phyloP scores from a whole-genome alignment of 352 stramenopile genomes.

The Phytophthora constricta region DNA sequence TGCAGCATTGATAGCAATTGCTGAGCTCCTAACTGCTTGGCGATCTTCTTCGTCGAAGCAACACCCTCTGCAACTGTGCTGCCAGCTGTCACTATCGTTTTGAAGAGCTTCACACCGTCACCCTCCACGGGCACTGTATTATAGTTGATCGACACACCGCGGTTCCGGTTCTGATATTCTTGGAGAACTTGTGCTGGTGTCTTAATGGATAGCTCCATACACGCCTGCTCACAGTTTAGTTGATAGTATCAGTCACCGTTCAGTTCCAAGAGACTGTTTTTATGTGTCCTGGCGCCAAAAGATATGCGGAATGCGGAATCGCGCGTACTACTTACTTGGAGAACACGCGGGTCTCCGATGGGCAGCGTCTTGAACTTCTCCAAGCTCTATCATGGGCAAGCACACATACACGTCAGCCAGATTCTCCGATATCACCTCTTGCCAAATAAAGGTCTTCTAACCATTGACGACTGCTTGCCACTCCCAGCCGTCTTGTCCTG shows the following conservation, averaged over 20 bases:
- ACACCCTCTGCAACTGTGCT: slow-evolving; percentile 72
- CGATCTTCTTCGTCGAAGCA: slow-evolving; percentile 81
- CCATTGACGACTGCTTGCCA: slow-evolving; percentile 44
- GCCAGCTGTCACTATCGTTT: slow-evolving; percentile 78
- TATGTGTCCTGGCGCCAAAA: slow-evolving; percentile 4
- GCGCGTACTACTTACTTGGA: slow-evolving; percentile 46
- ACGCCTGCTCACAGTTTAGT: slow-evolving; percentile 44
- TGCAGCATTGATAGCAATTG: slow-evolving; percentile 73
- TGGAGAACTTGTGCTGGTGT: slow-evolving; percentile 87
- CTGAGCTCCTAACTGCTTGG: slow-evolving; percentile 83
- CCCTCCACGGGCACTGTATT: slow-evolving; percentile 66
- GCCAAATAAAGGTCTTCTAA: slow-evolving; percentile 14
- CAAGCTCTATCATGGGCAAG: slow-evolving; percentile 56
- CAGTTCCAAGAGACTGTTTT: not conserved
- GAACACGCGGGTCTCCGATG: slow-evolving; percentile 65
- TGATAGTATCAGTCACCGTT: not conserved
- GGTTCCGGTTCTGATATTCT: slow-evolving; percentile 86
- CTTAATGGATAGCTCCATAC: slow-evolving; percentile 81
- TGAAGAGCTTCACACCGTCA: slow-evolving; percentile 75
- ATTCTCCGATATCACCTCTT: no score
- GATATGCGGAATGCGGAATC: slow-evolving; percentile 18
- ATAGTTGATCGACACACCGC: slow-evolving; percentile 83
- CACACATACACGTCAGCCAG: not conserved
- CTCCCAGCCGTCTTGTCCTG: slow-evolving; percentile 15
- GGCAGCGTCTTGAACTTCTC: slow-evolving; percentile 75